Base-by-base conservation (phyloP, 2,329 filamentous ascomycete genomes). In the Neofusicoccum kwambonambiense region DNA sequence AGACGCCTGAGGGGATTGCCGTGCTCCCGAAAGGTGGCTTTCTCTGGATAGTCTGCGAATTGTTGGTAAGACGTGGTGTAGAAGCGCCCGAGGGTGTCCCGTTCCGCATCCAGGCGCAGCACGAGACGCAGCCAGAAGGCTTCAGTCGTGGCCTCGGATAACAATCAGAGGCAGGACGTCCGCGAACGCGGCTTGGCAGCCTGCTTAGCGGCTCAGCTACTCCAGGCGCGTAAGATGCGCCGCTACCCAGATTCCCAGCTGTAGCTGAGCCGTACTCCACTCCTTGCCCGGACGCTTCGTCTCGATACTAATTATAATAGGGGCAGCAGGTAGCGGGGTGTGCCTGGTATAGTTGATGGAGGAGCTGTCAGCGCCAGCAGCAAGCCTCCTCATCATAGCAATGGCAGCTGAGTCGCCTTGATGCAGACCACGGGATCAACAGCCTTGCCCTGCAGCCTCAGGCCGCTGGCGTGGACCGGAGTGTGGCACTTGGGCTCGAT, bases 201-300 rank as follows among this genome's bases (percentile, higher is more conserved):
- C 41, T n/a, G 11, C 15, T n/a, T 17, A 6, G 12, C 41, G 15
- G 41, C 15, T 13, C 44, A 62, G 44, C 12, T 62, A 2, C 34
- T 64, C 64, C 15, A 62, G 57, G 19, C 62, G 61, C 2, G 39
- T 62, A 1, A 65, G 39, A 13, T 65, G 64, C 15, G 64, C 56
- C 37, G 64, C 22, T 4, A 27, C 47, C 64, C 56, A 65, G 31
- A 65, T 65, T 31, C 45, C 57, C 57, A 65, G 15, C 47, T 65
- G 64, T 45, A 62, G 12, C 64, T 52, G 44, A 7, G 64, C 64
- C 0, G 42, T 45, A 17, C 52, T 39, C 64, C 64, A 65, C 13
- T 62, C 57, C 19, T 45, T 13, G 15, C 64, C 64, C 27, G 56
- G 50, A 7, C 37, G n/a, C 56, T 52, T 65, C 3, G 64, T 65